Evolutionary conservation across 1,139 yeast species (phyloP).

Genomic region (Kodamaea derodonti): DNA sequence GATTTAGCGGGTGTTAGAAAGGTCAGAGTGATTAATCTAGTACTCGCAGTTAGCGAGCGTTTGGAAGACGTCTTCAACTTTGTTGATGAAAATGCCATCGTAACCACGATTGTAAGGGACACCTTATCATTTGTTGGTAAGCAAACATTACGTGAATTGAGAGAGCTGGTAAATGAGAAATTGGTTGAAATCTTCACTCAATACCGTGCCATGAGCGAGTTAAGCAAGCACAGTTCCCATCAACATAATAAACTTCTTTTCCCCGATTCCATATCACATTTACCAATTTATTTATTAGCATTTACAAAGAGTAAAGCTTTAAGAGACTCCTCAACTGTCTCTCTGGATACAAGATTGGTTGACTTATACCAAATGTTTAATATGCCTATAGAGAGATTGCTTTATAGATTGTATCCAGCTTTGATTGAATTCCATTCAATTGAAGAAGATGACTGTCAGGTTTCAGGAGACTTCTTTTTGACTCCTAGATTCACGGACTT

Average conservation of each 20-base stretch:
- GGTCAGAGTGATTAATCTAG: constrained; percentile 78
- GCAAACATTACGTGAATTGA: constrained; percentile 57
- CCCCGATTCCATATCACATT: constrained; percentile 75
- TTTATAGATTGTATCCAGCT: constrained; percentile 75
- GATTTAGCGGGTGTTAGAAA: constrained; percentile 71
- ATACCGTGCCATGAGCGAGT: constrained; percentile 58
- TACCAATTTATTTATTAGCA: constrained; percentile 66
- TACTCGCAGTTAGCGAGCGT: constrained; percentile 77
- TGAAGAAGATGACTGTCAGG: constrained; percentile 52
- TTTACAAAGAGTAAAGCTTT: constrained; percentile 68
- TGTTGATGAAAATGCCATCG: constrained; percentile 79
- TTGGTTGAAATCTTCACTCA: constrained; percentile 72
- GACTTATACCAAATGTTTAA: constrained; percentile 53
- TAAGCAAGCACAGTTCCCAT: constrained; percentile 42
- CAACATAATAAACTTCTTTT: constrained; percentile 66
- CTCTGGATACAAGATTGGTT: constrained; percentile 58
- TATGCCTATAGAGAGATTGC: constrained; percentile 56
- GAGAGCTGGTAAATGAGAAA: constrained; percentile 61
- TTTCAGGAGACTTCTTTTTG: constrained; percentile 44
- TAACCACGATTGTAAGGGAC: constrained; percentile 71
- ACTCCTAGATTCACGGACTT: constrained; percentile 51
- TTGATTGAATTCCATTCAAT: constrained; percentile 71
- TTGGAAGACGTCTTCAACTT: constrained; percentile 72
- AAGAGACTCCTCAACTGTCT: constrained; percentile 40
- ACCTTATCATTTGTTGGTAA: constrained; percentile 58